These are phyloP conservation scores for Nymphaea thermarum DNA, from an alignment of 164 flowering plant species.

Conservation along the genomic window DNA sequence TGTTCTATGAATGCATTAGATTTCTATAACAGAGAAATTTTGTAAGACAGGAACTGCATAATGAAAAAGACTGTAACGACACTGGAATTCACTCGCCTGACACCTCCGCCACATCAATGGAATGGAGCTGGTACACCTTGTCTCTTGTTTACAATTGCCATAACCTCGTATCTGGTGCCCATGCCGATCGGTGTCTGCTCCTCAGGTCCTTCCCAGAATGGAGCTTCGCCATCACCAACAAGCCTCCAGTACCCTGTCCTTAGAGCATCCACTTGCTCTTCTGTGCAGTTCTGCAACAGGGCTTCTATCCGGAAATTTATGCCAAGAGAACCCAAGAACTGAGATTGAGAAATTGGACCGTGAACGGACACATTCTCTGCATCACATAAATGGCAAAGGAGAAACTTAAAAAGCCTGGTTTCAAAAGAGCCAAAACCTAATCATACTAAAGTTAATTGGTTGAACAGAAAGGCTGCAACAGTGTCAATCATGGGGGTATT, in stretches of 20 bases:
- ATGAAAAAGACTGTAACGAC: no score
- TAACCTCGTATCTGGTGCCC: slow-evolving; percentile 79
- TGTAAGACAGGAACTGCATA: no score
- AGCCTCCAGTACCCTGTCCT: slow-evolving; percentile 89
- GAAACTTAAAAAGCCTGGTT: not conserved
- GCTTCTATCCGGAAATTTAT: slow-evolving; percentile 89
- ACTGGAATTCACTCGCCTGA: no score
- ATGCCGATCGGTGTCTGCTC: slow-evolving; percentile 84
- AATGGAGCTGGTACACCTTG: slow-evolving; percentile 85
- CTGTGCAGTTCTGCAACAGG: slow-evolving; percentile 68
- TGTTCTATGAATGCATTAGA: no score
- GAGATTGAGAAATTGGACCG: slow-evolving; percentile 91
- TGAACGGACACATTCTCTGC: slow-evolving; percentile 62
- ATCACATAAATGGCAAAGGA: not conserved
- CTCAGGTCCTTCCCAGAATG: slow-evolving; percentile 98
- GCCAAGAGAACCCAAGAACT: slow-evolving; percentile 88
- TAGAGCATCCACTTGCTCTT: slow-evolving; percentile 81
- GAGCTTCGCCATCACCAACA: slow-evolving; percentile 98
- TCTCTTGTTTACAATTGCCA: slow-evolving; percentile 87
- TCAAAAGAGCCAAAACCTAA: not conserved
- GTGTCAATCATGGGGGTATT: no score
- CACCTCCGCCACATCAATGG: slow-evolving; percentile 15
- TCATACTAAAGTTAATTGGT: no score
- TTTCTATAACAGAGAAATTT: no score
- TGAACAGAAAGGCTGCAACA: no score